These are phyloP conservation scores for Penicillium sp. DNA, from an alignment of 2,329 filamentous ascomycete genomes.

Conservation along the genomic window DNA sequence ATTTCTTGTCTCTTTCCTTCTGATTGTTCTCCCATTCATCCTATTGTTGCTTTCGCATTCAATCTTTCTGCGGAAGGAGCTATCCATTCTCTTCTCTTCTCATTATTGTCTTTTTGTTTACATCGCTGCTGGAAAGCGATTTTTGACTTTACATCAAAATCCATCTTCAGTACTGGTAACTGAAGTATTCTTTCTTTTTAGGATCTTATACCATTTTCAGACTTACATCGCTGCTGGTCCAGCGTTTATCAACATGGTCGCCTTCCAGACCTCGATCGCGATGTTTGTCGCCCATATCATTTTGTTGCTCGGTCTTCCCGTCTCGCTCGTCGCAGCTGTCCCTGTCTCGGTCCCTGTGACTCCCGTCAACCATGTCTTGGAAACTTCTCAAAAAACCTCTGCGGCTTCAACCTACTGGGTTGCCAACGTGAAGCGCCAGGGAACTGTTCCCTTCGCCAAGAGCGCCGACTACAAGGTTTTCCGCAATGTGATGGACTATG, in stretches of 20 bases:
- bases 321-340: conserved; percentile 33
- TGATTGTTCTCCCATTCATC: conserved; percentile 10
- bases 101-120: conserved; percentile 2
- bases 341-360: conserved; percentile 22
- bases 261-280: conserved; percentile 26
- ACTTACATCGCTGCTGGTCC: conserved; percentile 31
- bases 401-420: conserved; percentile 68
- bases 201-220: conserved; percentile 8
- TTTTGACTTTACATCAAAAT: conserved; percentile 2
- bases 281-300: conserved; percentile 34
- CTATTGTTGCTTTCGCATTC: conserved; percentile 5
- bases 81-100: conserved; percentile 9
- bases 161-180: conserved; percentile 29
- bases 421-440: conserved; percentile 68
- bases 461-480: conserved; percentile 67
- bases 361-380: conserved; percentile 7
- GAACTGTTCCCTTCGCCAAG: conserved; percentile 64
- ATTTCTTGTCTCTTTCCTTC: neutral
- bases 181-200: conserved; percentile 25
- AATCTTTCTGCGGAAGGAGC: conserved; percentile 13
- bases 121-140: conserved; percentile 17
- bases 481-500: conserved; percentile 76
- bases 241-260: conserved; percentile 32
- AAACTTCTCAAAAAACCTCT: conserved; percentile 9
- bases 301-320: conserved; percentile 32